Percentiles rank a stretch among this genome's conserved stretches.
These are phyloP conservation scores for Morella rubra DNA, from an alignment of 306 rosid genomes.

Conservation along the genomic window DNA sequence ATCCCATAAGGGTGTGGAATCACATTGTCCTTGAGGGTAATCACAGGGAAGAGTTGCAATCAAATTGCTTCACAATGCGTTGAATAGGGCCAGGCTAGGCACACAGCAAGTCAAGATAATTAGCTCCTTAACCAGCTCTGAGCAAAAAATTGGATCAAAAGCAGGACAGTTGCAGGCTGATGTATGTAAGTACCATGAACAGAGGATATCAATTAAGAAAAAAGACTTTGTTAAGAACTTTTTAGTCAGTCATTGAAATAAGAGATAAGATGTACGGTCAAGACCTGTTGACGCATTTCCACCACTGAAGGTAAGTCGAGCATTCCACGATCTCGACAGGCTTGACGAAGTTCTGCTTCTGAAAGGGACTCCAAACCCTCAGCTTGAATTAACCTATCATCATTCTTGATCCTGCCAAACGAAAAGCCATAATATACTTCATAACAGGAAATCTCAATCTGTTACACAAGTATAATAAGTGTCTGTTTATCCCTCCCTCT, in stretches of 20 bases:
- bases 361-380: constrained; percentile 96
- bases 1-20: neutral
- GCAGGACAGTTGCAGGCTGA: neutral
- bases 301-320: constrained; percentile 87
- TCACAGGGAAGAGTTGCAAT: neutral
- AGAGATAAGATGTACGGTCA: constrained; percentile 15
- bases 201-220: neutral
- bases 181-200: constrained; percentile 1
- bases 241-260: constrained; percentile 16
- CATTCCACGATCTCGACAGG: constrained; percentile 96
- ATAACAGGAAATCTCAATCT: neutral
- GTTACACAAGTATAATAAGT: neutral
- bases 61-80: neutral
- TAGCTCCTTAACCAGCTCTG: neutral
- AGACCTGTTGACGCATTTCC: constrained; percentile 96
- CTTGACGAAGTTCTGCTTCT: constrained; percentile 94
- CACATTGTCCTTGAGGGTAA: neutral
- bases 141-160: neutral
- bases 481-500: neutral
- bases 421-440: neutral
- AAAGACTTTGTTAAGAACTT: neutral
- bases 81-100: neutral
- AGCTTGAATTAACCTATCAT: constrained; percentile 86
- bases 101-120: neutral
- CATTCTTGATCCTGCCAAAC: constrained; percentile 70